phyloP scores from a whole-genome alignment of 805 yeast genomes.

The Metschnikowia borealis region DNA sequence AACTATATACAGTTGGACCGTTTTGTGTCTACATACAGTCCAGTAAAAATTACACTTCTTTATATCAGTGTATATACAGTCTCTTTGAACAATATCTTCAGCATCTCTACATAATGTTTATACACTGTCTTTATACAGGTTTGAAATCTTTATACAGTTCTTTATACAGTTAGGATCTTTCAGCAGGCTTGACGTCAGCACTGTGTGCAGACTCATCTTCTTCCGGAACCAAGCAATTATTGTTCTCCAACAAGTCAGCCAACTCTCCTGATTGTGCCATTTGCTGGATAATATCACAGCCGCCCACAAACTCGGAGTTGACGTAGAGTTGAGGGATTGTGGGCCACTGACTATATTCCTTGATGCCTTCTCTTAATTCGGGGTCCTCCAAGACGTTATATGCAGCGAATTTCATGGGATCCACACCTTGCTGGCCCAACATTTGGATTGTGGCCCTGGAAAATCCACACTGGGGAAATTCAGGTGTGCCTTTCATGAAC shows the following conservation, averaged over 20 bases:
- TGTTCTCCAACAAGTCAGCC: conserved; percentile 74
- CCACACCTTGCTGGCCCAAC: conserved; percentile 95
- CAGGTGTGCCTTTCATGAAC: conserved; percentile 98
- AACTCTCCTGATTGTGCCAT: conserved; percentile 94
- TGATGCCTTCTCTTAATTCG: conserved; percentile 91
- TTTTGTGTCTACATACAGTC: too few species aligned
- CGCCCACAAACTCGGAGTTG: conserved; percentile 89
- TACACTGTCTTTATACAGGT: too few species aligned
- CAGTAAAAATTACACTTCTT: too few species aligned
- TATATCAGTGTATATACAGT: too few species aligned
- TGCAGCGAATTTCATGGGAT: conserved; percentile 94
- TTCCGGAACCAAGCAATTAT: conserved; percentile 75
- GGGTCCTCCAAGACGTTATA: conserved; percentile 93
- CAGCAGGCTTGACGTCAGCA: conserved; percentile 32
- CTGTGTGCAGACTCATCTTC: conserved; percentile 47
- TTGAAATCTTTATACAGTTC: not conserved
- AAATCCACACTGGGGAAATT: conserved; percentile 96
- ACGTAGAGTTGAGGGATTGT: conserved; percentile 96
- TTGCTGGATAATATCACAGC: conserved; percentile 89
- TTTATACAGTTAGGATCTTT: conserved; percentile 21
- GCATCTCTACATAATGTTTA: too few species aligned
- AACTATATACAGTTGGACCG: too few species aligned
- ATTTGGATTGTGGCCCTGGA: conserved; percentile 92
- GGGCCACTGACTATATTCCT: conserved; percentile 96
- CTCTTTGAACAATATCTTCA: too few species aligned